Evolutionary conservation across 495 filamentous ascomycete species (phyloP), one percentile per base, ranked within the genome.

Genomic region (Aspergillus bridgeri): DNA sequence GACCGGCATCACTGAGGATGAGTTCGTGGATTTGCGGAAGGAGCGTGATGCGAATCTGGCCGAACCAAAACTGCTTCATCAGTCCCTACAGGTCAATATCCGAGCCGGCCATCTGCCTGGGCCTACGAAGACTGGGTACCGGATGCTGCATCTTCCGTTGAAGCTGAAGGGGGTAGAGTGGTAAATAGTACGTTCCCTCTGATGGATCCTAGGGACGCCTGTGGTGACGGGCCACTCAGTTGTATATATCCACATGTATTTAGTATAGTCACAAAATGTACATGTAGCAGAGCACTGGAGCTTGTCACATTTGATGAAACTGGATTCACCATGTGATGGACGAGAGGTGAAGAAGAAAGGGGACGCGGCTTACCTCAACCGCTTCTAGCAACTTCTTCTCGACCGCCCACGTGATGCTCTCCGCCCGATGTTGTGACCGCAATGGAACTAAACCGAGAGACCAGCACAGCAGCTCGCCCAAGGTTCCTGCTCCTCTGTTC

Each of bases 81-180:
- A 77, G 64, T 70, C 81, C 5, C 61, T 87, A 67, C 84, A 87
- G 68, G 49, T 85, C 4, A 87, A 87, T 59, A 79, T 86, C 47
- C 68, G 83, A 3, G 83, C 65, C 9, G 84, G 83, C 0, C 48
- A 64, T 52, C 56, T 86, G 57, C 82, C 82, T 3, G 9, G 17
- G 33, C 33, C 33, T 38, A 38, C 33, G 33, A 13, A 38, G 6
- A 38, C 33, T 15, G 33, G 33, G 33, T 13, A 38, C 5, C 33
- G 33, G 9, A 38, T 38, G 33, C 33, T 38, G 13, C 33, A 38
- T 38, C 33, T 38, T 38, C 33, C 33, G 33, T 38, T 38, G 33
- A 38, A 38, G 9, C 33, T 38, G 0, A 38, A 38, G 33, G 33
- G 33, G 33, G 33, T 38, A 0, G 33, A 38, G 17, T 38, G 33